phyloP scores from a whole-genome alignment of 441 rosid species.

The Populus hybrid region DNA sequence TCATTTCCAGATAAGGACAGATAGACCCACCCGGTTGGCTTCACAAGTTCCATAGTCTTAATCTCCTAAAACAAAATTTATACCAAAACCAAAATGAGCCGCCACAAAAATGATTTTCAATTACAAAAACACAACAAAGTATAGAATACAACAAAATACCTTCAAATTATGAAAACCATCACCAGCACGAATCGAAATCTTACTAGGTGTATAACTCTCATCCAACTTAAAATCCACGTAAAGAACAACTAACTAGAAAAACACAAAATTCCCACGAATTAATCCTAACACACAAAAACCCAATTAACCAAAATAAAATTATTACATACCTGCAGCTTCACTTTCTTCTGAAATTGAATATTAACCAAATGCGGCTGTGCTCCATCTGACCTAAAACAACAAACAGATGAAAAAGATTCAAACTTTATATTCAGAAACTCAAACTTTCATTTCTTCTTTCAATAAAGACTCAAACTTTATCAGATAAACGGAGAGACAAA shows the following conservation, averaged over 20 bases:
- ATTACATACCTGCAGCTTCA: constrained; percentile 65
- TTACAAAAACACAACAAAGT: neutral
- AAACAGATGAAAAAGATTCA: neutral
- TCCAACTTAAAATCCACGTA: constrained; percentile 94
- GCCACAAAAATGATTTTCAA: neutral
- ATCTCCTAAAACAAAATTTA: constrained; percentile 50
- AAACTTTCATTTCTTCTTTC: neutral
- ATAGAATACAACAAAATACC: constrained; percentile 32
- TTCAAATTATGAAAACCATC: constrained; percentile 93
- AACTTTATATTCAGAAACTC: neutral
- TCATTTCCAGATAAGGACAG: constrained; percentile 75
- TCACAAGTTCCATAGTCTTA: constrained; percentile 74
- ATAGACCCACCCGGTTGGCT: constrained; percentile 82
- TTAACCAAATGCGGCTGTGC: constrained; percentile 90
- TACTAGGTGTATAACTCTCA: constrained; percentile 89
- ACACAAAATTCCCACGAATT: neutral
- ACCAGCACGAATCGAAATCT: constrained; percentile 81
- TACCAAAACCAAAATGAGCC: neutral
- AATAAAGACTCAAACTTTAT: neutral
- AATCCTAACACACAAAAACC: neutral
- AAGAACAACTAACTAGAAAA: constrained; percentile 57
- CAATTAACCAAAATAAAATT: neutral
- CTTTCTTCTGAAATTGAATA: constrained; percentile 91
- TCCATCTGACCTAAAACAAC: constrained; percentile 75
- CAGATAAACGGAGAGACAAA: neutral